A percentile compares a stretch with the other conserved stretches of the same genome.
phyloP scores from a whole-genome alignment of 495 filamentous ascomycete genomes.

The Hypoxylon intermedium region DNA sequence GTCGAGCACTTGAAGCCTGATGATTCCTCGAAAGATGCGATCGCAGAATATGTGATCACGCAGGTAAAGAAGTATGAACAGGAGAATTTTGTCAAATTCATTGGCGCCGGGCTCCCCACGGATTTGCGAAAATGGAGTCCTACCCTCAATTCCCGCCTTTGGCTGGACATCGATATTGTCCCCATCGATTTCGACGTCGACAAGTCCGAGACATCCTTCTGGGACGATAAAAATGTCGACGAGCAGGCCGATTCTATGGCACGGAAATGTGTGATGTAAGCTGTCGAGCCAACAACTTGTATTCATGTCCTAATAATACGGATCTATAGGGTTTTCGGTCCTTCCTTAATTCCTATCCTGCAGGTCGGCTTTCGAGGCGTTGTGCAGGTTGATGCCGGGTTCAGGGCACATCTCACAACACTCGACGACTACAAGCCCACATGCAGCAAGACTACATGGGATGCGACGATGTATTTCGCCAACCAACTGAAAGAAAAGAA shows the following conservation, averaged over 20 bases:
- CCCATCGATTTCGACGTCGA: conserved; percentile 65
- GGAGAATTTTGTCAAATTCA: conserved; percentile 69
- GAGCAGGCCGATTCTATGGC: conserved; percentile 89
- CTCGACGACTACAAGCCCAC: conserved; percentile 70
- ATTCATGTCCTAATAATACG: conserved; percentile 3
- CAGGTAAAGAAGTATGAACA: conserved; percentile 65
- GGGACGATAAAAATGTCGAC: conserved; percentile 68
- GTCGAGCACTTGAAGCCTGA: conserved; percentile 60
- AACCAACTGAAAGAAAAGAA: conserved; percentile 69
- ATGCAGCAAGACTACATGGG: conserved; percentile 69
- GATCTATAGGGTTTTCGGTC: conserved; percentile 71
- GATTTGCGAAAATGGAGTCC: conserved; percentile 62
- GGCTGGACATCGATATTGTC: conserved; percentile 80
- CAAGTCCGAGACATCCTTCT: conserved; percentile 54
- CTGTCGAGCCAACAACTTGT: background rate
- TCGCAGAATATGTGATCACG: conserved; percentile 62
- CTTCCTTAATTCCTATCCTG: conserved; percentile 72
- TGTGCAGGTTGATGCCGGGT: conserved; percentile 78
- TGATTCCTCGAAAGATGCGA: conserved; percentile 47
- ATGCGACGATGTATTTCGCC: conserved; percentile 71
- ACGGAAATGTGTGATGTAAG: conserved; percentile 67
- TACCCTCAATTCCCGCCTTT: conserved; percentile 72
- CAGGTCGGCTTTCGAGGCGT: conserved; percentile 75
- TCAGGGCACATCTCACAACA: conserved; percentile 64
- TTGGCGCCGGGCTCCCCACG: conserved; percentile 66